phyloP scores from a whole-genome alignment of 495 filamentous ascomycete species.

The Antarctomyces pellizariae region DNA sequence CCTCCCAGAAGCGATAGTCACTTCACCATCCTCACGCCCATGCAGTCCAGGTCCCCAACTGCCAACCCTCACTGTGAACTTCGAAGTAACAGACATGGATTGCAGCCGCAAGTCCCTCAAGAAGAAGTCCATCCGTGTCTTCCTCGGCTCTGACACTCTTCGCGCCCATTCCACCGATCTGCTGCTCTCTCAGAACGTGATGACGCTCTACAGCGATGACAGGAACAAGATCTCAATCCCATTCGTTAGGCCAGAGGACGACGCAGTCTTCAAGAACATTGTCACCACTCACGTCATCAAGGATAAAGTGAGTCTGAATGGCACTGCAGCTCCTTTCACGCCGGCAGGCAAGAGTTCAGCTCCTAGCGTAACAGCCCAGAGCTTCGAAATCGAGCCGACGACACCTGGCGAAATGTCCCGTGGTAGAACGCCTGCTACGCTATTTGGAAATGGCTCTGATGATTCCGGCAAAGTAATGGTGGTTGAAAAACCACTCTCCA shows the following conservation, averaged over 20 bases:
- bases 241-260: constrained; percentile 81
- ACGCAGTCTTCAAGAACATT: constrained; percentile 52
- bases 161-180: constrained; percentile 77
- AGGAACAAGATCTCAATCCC: constrained; percentile 78
- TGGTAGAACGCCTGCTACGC: constrained; percentile 3
- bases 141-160: constrained; percentile 71
- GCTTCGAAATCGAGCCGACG: no score
- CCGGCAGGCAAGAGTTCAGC: no score
- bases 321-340: constrained; percentile 16
- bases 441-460: constrained; percentile 1
- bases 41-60: constrained; percentile 56
- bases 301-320: constrained; percentile 24
- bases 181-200: constrained; percentile 69
- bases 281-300: constrained; percentile 30
- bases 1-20: constrained; percentile 72
- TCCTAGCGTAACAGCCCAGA: no score
- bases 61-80: constrained; percentile 52
- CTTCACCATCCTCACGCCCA: constrained; percentile 46
- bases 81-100: constrained; percentile 40
- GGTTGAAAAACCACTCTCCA: constrained; percentile 5
- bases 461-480: neutral
- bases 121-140: constrained; percentile 44
- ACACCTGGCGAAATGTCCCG: constrained; percentile 4
- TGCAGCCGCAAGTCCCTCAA: constrained; percentile 17
- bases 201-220: constrained; percentile 71